Conservation (phyloP, 768 basidiomycete genomes). For the Russula dissimulans region DNA sequence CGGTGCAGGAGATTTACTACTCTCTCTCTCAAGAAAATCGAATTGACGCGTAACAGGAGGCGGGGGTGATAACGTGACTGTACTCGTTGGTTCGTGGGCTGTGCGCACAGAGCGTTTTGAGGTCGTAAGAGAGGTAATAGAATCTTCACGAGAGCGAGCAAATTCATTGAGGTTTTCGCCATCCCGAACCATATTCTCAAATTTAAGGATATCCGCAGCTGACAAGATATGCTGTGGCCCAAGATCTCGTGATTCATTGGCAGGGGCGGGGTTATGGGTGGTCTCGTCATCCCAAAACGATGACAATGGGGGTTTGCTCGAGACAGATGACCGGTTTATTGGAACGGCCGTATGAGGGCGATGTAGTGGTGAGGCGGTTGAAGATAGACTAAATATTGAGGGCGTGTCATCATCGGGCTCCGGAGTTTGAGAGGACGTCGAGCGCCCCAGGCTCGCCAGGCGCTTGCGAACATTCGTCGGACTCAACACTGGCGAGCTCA, state of each 20-base stretch:
- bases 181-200: slow-evolving; percentile 42
- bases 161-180: slow-evolving; percentile 20
- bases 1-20: neutral
- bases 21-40: neutral
- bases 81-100: neutral
- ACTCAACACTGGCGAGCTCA: slow-evolving; percentile 10
- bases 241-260: slow-evolving; percentile 35
- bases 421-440: slow-evolving; percentile 36
- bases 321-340: neutral
- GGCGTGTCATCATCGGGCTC: slow-evolving; percentile 43
- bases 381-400: slow-evolving; percentile 42
- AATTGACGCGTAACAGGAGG: neutral
- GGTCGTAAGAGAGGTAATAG: slow-evolving; percentile 11
- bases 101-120: neutral
- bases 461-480: slow-evolving; percentile 37
- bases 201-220: slow-evolving; percentile 50
- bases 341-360: slow-evolving; percentile 3
- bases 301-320: neutral
- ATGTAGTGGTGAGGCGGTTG: neutral
- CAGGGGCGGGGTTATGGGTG: slow-evolving; percentile 32
- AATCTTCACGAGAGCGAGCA: slow-evolving; percentile 8
- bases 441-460: slow-evolving; percentile 44
- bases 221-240: slow-evolving; percentile 59
- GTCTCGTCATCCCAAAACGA: slow-evolving; percentile 45
- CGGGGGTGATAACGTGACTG: neutral